Evolutionary conservation across 1,139 yeast species (phyloP).

Genomic region (Blastobotrys illinoisensis): DNA sequence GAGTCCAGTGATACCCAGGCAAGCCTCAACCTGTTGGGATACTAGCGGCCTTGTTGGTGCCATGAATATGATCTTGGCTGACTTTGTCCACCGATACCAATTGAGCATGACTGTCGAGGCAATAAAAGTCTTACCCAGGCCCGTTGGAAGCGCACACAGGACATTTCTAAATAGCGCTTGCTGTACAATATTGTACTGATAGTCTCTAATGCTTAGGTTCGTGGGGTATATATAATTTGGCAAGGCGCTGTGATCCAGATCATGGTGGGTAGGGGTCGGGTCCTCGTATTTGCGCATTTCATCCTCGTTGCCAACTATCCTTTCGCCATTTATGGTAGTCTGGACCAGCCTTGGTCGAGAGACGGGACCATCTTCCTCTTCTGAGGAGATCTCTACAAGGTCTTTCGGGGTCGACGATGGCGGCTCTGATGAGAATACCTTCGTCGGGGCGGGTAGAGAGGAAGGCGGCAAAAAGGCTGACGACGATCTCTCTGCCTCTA

Average conservation of each 20-base stretch:
- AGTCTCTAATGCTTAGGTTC: conserved; percentile 76
- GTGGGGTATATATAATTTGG: conserved; percentile 72
- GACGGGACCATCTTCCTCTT: background rate
- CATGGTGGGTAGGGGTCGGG: conserved; percentile 33
- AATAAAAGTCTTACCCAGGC: conserved; percentile 93
- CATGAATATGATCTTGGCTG: conserved; percentile 79
- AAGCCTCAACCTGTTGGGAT: conserved; percentile 96
- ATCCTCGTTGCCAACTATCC: background rate
- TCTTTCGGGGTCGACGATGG: background rate
- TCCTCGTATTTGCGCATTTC: background rate
- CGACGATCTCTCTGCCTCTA: background rate
- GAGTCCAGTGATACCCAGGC: conserved; percentile 81
- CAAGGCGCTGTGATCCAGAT: conserved; percentile 40
- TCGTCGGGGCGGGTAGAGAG: background rate
- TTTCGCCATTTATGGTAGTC: background rate
- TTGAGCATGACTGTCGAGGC: conserved; percentile 93
- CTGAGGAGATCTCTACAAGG: background rate
- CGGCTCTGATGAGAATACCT: background rate
- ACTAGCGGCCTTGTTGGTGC: conserved; percentile 97
- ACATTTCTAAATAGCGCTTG: conserved; percentile 69
- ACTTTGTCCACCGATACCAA: conserved; percentile 74
- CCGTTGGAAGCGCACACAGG: conserved; percentile 92
- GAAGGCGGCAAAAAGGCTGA: background rate
- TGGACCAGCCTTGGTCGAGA: background rate
- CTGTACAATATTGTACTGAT: conserved; percentile 75